Evolutionary conservation across 139 green algal species (phyloP).

Genomic region (Chlamydomonas applanata): DNA sequence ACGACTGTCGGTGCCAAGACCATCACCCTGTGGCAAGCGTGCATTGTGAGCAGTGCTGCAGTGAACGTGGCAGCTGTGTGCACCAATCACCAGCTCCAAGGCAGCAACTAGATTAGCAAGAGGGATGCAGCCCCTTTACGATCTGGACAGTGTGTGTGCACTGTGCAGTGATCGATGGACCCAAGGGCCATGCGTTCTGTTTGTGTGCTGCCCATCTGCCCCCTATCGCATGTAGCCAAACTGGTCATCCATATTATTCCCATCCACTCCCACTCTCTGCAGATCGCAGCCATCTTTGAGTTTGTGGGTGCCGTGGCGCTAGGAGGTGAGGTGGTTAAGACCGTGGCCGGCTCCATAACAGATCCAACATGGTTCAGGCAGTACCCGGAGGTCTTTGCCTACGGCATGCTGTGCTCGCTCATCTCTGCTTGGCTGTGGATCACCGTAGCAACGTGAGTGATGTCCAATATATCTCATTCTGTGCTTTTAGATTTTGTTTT

Average conservation of each 20-base stretch:
- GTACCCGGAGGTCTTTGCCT: slow-evolving; percentile 19
- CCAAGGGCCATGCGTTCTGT: background rate
- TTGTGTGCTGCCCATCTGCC: background rate
- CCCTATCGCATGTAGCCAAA: no score
- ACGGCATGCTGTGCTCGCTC: slow-evolving; percentile 48
- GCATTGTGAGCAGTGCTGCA: background rate
- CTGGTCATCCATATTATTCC: no score
- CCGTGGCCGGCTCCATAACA: slow-evolving; percentile 24
- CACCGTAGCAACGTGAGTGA: slow-evolving; percentile 38
- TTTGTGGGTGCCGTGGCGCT: slow-evolving; percentile 45
- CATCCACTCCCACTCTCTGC: background rate
- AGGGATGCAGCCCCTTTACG: no score
- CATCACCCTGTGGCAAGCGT: slow-evolving; percentile 35
- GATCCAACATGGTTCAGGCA: background rate
- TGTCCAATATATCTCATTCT: no score
- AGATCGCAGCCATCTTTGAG: slow-evolving; percentile 46
- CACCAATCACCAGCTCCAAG: no score
- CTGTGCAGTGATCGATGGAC: background rate
- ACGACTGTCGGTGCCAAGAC: slow-evolving; percentile 46
- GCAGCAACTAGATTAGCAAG: no score
- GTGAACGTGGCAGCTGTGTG: background rate
- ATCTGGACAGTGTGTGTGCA: background rate
- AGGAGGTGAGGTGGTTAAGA: slow-evolving; percentile 34
- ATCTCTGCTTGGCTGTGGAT: slow-evolving; percentile 34
- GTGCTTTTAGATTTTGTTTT: no score